A percentile compares a stretch with the other conserved stretches of the same genome.
phyloP scores from a whole-genome alignment of 306 rosid species.

The Vicia villosa region DNA sequence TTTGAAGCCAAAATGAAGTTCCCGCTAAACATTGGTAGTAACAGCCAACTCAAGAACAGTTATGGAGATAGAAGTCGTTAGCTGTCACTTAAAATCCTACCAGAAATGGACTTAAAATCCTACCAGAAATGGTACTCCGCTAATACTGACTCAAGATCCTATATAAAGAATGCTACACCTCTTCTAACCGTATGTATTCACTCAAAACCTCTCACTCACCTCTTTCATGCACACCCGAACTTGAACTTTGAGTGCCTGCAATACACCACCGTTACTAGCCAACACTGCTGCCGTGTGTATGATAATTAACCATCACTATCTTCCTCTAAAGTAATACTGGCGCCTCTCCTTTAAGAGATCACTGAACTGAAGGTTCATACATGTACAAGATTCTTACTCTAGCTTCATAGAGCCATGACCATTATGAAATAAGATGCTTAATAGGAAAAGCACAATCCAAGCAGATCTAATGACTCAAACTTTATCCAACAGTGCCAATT shows the following conservation, averaged over 20 bases:
- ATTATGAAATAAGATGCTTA: no score
- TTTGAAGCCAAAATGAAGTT: neutral
- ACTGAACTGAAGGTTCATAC: neutral
- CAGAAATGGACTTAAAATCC: no score
- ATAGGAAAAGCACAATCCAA: no score
- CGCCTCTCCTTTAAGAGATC: neutral
- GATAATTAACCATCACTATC: neutral
- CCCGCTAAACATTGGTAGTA: neutral
- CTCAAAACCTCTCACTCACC: neutral
- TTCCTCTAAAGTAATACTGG: neutral
- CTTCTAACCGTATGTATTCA: neutral
- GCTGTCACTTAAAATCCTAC: neutral
- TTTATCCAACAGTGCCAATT: no score
- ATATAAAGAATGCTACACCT: neutral
- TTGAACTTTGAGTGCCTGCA: neutral
- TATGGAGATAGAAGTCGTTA: neutral
- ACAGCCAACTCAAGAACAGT: neutral
- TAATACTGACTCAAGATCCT: neutral
- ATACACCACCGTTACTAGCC: neutral
- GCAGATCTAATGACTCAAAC: no score
- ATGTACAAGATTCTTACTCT: no score
- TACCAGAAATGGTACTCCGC: conserved; percentile 10
- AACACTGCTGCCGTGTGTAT: neutral
- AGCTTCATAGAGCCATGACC: no score
- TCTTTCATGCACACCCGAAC: neutral